Evolutionary conservation across 192 early-diverging fungal genomes (phyloP), one percentile per base, ranked within the genome.

Genomic region (Fimicolochytrium jonesii): DNA sequence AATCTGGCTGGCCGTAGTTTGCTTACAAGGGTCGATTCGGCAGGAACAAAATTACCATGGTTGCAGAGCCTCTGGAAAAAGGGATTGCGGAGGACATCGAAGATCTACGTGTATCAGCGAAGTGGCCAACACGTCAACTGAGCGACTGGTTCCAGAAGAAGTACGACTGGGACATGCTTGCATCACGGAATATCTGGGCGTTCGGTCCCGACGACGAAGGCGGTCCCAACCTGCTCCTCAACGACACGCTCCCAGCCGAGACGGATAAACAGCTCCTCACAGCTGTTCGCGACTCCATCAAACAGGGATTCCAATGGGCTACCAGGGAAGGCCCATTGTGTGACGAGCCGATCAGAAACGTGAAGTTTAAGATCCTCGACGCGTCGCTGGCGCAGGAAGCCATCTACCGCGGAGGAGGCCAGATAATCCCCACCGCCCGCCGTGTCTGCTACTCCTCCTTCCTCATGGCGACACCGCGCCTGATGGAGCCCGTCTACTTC

Each of bases 221-320:
- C 59, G 95, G 94, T 10, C 92, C 95, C 26, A 99, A 99, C 61
- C 79, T 97, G 17, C 78, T 99, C 6, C 68, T 93, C 17, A 95
- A 99, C 69, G 97, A 99, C 64, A 96, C 97, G n/a, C 75, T 97
- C 39, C 90, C 93, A 0, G 76, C 82, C 11, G 97, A 98, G 68
- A 80, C 77, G 2, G 90, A 99, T 68, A 92, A 92, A 76, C 73
- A 87, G 37, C 64, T 92, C 30, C 70, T 99, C 31, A 76, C 77
- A 17, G 74, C 85, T 25, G 88, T 92, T 37, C 81, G 85, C 6
- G 97, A 98, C 66, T 85, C 88, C 17, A 82, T 99, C 57, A 81
- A 83, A 37, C 93, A 97, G 74, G 97, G 97, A 34, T 99, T 99
- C 80, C 92, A 94, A 71, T 99, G 97, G 97, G 94, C 90, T 25